These are phyloP conservation scores for Talaromyces sp. DNA, from an alignment of 2,329 filamentous ascomycete genomes.

Conservation along the genomic window DNA sequence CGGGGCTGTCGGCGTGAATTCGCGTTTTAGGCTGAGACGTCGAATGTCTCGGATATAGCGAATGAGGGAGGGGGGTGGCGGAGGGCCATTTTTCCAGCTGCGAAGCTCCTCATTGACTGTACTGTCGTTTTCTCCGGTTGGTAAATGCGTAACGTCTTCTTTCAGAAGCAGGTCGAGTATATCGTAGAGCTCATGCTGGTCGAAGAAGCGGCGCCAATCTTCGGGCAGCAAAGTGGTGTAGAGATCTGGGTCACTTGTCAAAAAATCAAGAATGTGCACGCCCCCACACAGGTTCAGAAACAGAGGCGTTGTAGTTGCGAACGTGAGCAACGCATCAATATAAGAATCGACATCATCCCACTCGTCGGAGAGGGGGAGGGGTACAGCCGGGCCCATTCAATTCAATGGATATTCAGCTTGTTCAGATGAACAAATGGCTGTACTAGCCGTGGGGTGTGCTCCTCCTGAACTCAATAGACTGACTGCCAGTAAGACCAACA, in stretches of 20 bases:
- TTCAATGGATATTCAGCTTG: too few species aligned
- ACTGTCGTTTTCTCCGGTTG: background rate
- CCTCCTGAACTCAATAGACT: background rate
- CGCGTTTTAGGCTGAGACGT: constrained; percentile 59
- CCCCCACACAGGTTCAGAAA: constrained; percentile 90
- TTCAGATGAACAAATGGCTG: too few species aligned
- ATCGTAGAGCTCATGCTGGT: constrained; percentile 63
- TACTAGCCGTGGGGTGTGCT: background rate
- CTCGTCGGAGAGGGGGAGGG: constrained; percentile 63
- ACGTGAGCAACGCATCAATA: constrained; percentile 68
- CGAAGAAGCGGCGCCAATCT: constrained; percentile 78
- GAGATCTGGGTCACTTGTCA: constrained; percentile 76
- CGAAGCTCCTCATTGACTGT: background rate
- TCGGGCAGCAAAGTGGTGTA: constrained; percentile 70
- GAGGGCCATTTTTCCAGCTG: constrained; percentile 39
- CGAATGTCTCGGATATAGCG: constrained; percentile 69
- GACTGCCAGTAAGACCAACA: background rate
- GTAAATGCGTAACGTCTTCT: constrained; percentile 55
- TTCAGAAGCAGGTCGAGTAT: constrained; percentile 77
- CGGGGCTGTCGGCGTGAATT: constrained; percentile 42
- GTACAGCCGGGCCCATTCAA: constrained; percentile 42
- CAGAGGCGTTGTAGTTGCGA: constrained; percentile 65
- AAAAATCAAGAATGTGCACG: constrained; percentile 96
- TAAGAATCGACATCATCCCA: constrained; percentile 72
- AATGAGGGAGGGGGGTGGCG: constrained; percentile 54